Percentiles rank a stretch among this genome's conserved stretches.
Conservation (phyloP, 2,329 filamentous ascomycete species). For the Verticillium dahliae region DNA sequence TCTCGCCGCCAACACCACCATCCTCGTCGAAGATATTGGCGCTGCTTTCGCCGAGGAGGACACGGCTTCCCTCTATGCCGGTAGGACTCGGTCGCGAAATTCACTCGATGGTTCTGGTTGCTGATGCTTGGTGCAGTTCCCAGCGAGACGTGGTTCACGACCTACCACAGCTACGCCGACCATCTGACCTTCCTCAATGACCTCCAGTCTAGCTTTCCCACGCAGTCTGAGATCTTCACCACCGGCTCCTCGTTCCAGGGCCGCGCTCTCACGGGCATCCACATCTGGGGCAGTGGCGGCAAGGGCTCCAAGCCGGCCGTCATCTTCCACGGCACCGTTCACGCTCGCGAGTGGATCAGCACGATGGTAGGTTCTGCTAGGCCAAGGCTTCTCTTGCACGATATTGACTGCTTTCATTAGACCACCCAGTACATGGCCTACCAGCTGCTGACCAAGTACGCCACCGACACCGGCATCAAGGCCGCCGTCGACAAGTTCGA, state of each 20-base stretch:
- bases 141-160: constrained; percentile 37
- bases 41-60: constrained; percentile 22
- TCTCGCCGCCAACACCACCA: constrained; percentile 14
- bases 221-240: constrained; percentile 38
- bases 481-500: constrained; percentile 48
- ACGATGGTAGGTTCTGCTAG: constrained; percentile 44
- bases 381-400: no score
- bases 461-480: constrained; percentile 25
- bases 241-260: constrained; percentile 38
- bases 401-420: constrained; percentile 1
- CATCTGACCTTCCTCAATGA: constrained; percentile 38
- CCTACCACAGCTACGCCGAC: constrained; percentile 43
- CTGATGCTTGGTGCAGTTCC: constrained; percentile 14
- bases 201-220: constrained; percentile 32
- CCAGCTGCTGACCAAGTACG: constrained; percentile 31
- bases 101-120: constrained; percentile 4
- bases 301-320: constrained; percentile 38
- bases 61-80: constrained; percentile 1
- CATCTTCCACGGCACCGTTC: constrained; percentile 42
- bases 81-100: constrained; percentile 12
- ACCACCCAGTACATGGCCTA: constrained; percentile 40
- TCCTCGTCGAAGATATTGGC: constrained; percentile 17
- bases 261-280: constrained; percentile 50
- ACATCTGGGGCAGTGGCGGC: constrained; percentile 36
- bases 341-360: constrained; percentile 48